Conservation (phyloP, 495 filamentous ascomycete genomes). For the Hypoxylon perforatum region DNA sequence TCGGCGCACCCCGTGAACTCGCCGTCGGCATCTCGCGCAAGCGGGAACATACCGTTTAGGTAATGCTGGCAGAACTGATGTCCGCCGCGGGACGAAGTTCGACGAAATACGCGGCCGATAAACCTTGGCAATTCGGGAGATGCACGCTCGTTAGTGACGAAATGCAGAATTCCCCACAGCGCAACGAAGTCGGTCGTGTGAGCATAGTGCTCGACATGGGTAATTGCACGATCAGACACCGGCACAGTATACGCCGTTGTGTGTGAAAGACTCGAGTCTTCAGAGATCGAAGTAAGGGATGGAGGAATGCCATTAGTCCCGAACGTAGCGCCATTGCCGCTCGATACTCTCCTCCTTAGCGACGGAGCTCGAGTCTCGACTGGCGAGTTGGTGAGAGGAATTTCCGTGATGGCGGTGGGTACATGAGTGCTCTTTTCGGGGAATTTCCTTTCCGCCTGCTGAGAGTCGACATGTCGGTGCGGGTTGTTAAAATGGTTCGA, state of each 20-base stretch:
- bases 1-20: conserved; percentile 50
- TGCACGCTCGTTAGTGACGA: conserved; percentile 58
- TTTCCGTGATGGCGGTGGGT: conserved; percentile 26
- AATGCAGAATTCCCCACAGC: conserved; percentile 78
- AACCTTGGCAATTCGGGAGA: conserved; percentile 65
- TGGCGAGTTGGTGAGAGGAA: conserved; percentile 41
- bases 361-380: conserved; percentile 28
- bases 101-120: conserved; percentile 80
- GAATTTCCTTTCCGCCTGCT: conserved; percentile 39
- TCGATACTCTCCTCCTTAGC: conserved; percentile 27
- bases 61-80: conserved; percentile 88
- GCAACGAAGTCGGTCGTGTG: conserved; percentile 82
- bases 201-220: conserved; percentile 87
- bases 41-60: conserved; percentile 80
- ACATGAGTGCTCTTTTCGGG: conserved; percentile 13
- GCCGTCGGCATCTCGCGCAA: conserved; percentile 48
- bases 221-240: conserved; percentile 61
- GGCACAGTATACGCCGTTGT: conserved; percentile 27
- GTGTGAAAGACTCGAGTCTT: conserved; percentile 14
- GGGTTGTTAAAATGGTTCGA: conserved; percentile 93
- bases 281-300: conserved; percentile 13
- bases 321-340: conserved; percentile 21
- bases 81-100: conserved; percentile 66
- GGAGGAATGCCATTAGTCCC: conserved; percentile 12
- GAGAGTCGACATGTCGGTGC: conserved; percentile 54